A percentile compares a stretch with the other conserved stretches of the same genome.
Conservation (phyloP, 2,329 filamentous ascomycete species). For the Diaporthe ampelina region DNA sequence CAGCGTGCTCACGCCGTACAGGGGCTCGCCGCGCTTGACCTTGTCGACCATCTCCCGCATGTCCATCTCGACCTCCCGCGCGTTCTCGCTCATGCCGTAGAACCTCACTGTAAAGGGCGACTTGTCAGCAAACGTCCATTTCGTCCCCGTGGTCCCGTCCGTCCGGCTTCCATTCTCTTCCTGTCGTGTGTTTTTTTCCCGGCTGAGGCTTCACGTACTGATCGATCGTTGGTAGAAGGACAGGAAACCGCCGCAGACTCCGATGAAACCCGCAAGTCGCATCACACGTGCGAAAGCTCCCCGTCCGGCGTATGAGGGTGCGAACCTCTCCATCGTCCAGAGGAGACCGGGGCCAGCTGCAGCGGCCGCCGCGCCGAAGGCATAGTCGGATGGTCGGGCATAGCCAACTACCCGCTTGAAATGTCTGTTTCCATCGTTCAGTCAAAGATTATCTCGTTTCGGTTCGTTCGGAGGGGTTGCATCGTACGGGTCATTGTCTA, state of each 20-base stretch:
- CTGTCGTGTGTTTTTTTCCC: not conserved
- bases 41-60: conserved; percentile 98
- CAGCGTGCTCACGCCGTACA: conserved; percentile 86
- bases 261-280: conserved; percentile 82
- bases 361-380: conserved; percentile 75
- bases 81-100: conserved; percentile 94
- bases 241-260: conserved; percentile 83
- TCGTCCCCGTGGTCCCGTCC: too few species aligned
- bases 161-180: not conserved
- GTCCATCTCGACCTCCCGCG: conserved; percentile 92
- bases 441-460: not conserved
- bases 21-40: conserved; percentile 90
- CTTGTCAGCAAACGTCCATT: conserved; percentile 28
- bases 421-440: conserved; percentile 70
- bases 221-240: conserved; percentile 87
- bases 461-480: conserved; percentile 38
- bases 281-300: conserved; percentile 87
- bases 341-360: conserved; percentile 82
- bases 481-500: conserved; percentile 97
- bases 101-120: conserved; percentile 78
- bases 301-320: conserved; percentile 86
- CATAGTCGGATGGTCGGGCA: conserved; percentile 88
- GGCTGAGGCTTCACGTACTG: conserved; percentile 70
- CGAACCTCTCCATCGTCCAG: conserved; percentile 83
- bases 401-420: conserved; percentile 91